These are phyloP conservation scores for Tylopilus subfusipes DNA, from an alignment of 768 basidiomycete genomes.

Conservation along the genomic window DNA sequence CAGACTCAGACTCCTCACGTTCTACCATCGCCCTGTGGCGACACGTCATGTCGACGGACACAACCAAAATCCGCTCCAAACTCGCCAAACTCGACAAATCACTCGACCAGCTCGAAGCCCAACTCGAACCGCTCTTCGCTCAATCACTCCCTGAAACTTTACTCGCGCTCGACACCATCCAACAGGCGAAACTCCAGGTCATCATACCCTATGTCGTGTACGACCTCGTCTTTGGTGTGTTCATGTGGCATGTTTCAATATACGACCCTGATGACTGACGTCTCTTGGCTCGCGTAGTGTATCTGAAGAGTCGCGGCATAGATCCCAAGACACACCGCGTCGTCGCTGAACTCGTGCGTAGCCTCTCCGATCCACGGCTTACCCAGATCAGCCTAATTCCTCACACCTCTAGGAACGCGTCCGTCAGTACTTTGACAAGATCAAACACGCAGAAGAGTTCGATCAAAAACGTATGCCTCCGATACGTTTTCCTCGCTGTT, in stretches of 20 bases:
- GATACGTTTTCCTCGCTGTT: background rate
- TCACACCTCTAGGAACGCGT: constrained; percentile 56
- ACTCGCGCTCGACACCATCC: constrained; percentile 61
- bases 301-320: constrained; percentile 74
- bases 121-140: constrained; percentile 63
- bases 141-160: constrained; percentile 66
- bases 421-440: constrained; percentile 79
- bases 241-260: background rate
- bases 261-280: background rate
- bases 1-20: no score
- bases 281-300: constrained; percentile 45
- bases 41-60: constrained; percentile 34
- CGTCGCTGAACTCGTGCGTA: constrained; percentile 48
- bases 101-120: constrained; percentile 65
- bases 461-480: constrained; percentile 39
- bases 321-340: constrained; percentile 80
- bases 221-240: constrained; percentile 80
- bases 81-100: constrained; percentile 51
- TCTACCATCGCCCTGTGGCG: background rate
- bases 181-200: constrained; percentile 80
- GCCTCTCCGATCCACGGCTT: background rate
- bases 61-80: constrained; percentile 34
- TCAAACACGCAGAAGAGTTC: constrained; percentile 69
- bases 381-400: background rate
- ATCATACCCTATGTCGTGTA: constrained; percentile 79